Evolutionary conservation across 2,329 filamentous ascomycete species (phyloP).

Genomic region (Cytospora piceae): DNA sequence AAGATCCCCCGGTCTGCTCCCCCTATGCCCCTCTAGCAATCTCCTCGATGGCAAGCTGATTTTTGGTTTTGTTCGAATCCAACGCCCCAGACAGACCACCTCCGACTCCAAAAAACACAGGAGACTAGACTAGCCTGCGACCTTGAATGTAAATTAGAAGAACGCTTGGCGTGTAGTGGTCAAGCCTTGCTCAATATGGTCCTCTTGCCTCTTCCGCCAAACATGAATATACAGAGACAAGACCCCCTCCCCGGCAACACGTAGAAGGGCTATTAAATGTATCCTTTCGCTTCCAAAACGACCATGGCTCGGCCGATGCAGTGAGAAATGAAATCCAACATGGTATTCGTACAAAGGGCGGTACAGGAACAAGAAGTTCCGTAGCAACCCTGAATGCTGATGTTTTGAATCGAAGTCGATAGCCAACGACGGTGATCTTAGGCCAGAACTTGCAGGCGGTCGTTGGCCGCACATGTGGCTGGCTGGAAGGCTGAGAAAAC

Average conservation of each 20-base stretch:
- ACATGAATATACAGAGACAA: conserved; percentile 29
- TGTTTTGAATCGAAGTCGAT: conserved; percentile 13
- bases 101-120: conserved; percentile 22
- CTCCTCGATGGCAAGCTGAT: background rate
- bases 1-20: background rate
- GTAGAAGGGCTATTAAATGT: conserved; percentile 25
- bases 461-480: conserved; percentile 16
- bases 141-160: conserved; percentile 27
- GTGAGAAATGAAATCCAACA: conserved; percentile 23
- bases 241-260: conserved; percentile 11
- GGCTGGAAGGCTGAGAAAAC: conserved; percentile 15
- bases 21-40: background rate
- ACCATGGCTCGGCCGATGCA: conserved; percentile 13
- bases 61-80: conserved; percentile 24
- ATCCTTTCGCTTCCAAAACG: conserved; percentile 25
- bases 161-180: conserved; percentile 17
- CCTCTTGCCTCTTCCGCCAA: conserved; percentile 16
- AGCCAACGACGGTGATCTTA: conserved; percentile 1
- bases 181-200: conserved; percentile 1
- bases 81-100: conserved; percentile 23
- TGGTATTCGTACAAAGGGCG: conserved; percentile 24
- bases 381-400: conserved; percentile 5
- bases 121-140: conserved; percentile 18
- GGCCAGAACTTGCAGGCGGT: conserved; percentile 4
- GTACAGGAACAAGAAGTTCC: conserved; percentile 2